Percentiles rank a stretch among this genome's conserved stretches.
Conservation (phyloP, 768 basidiomycete species). For the Panus rudis region DNA sequence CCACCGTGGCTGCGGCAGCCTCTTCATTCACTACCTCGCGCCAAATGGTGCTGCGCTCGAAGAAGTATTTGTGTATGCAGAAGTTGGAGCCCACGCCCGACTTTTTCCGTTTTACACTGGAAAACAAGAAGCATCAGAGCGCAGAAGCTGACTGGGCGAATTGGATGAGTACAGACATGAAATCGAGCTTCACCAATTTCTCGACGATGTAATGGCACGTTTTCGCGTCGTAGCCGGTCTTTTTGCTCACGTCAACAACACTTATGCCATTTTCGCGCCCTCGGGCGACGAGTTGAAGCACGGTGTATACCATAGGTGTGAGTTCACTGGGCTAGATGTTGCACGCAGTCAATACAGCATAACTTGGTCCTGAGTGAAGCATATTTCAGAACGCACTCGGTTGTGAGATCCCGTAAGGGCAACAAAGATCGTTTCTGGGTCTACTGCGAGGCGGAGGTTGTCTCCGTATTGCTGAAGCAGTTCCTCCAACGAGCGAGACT, state of each 20-base stretch:
- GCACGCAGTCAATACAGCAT: neutral
- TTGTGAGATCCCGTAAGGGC: conserved; percentile 85
- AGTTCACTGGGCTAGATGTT: conserved; percentile 71
- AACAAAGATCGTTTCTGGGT: conserved; percentile 65
- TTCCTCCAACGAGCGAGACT: conserved; percentile 45
- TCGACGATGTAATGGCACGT: conserved; percentile 83
- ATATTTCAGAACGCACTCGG: conserved; percentile 41
- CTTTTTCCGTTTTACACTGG: conserved; percentile 68
- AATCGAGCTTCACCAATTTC: conserved; percentile 63
- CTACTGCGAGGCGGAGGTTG: conserved; percentile 64
- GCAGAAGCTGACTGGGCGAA: neutral
- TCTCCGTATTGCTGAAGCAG: conserved; percentile 54
- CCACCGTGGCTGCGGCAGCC: conserved; percentile 24
- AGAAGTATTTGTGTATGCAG: conserved; percentile 80
- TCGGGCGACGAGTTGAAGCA: conserved; percentile 78
- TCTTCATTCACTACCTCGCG: conserved; percentile 70
- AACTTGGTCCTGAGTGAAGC: conserved; percentile 2
- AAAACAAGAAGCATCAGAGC: neutral
- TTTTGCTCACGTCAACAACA: conserved; percentile 68
- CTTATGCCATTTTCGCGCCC: conserved; percentile 73
- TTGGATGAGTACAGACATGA: conserved; percentile 46
- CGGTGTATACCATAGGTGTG: conserved; percentile 79
- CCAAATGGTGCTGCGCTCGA: conserved; percentile 70
- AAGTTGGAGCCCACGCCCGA: conserved; percentile 73
- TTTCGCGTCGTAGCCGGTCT: conserved; percentile 82